phyloP scores from a whole-genome alignment of 352 stramenopile species.

The Globisporangium spinosum region DNA sequence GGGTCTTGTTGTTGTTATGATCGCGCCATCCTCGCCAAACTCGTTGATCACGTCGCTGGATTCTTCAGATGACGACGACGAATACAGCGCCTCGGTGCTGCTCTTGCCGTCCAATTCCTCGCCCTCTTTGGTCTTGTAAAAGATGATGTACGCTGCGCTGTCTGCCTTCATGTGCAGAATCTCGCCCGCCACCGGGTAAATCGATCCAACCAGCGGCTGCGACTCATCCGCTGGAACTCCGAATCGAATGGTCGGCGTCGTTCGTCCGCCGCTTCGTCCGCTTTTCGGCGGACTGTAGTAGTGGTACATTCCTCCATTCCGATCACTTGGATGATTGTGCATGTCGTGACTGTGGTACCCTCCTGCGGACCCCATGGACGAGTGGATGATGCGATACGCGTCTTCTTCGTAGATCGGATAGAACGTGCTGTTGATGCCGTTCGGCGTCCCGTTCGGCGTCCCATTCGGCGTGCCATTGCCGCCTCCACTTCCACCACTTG shows the following conservation, averaged over 20 bases:
- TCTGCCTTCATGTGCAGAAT: conserved; percentile 68
- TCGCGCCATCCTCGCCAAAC: conserved; percentile 33
- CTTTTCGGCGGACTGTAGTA: conserved; percentile 35
- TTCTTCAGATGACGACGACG: conserved; percentile 45
- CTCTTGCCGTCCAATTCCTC: conserved; percentile 40
- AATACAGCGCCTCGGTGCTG: conserved; percentile 34
- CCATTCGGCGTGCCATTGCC: conserved; percentile 24
- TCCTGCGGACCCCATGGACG: conserved; percentile 37
- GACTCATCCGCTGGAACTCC: conserved; percentile 55
- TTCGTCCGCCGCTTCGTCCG: conserved; percentile 38
- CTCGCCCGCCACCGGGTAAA: conserved; percentile 73
- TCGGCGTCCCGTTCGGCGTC: conserved; percentile 28
- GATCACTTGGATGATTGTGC: conserved; percentile 14
- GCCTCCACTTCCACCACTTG: conserved; percentile 24
- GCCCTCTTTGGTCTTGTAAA: conserved; percentile 60
- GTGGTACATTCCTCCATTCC: conserved; percentile 12
- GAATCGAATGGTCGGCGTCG: conserved; percentile 56
- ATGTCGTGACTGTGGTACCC: conserved; percentile 27
- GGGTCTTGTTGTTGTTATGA: conserved; percentile 20
- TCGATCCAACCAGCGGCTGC: conserved; percentile 56
- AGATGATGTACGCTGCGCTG: conserved; percentile 85
- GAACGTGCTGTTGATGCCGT: conserved; percentile 46
- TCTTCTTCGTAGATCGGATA: conserved; percentile 82
- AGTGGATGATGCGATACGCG: conserved; percentile 58
- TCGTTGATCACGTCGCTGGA: conserved; percentile 30